Evolutionary conservation across 1,284 basidiomycete genomes (phyloP), one percentile per base, ranked within the genome.

Genomic region (Irpex rosettiformis): DNA sequence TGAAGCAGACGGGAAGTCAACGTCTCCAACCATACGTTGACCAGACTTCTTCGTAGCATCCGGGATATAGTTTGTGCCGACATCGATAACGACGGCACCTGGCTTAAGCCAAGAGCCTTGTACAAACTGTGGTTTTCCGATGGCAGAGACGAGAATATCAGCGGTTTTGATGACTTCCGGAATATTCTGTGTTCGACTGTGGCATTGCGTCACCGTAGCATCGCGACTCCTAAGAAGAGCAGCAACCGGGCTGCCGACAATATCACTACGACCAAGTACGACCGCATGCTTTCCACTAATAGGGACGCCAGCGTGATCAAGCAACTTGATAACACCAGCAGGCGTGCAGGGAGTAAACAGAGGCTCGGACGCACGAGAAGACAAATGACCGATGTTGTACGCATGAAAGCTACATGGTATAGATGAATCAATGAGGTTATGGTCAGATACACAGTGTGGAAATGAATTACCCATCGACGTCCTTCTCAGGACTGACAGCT

Each of bases 171-270:
- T 91, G 67, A 95, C 85, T 40, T 82, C 77, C 62, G 89, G 83
- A 43, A 99, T 78, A 70, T 95, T 85, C 72, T 85, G 83, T 53
- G 96, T 97, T 55, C 85, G 83, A 66, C 93, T 95, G 76, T 99
- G 97, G 72, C 96, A 97, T 74, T 98, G 96, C 27, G 96, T 99
- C 64, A 99, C 95, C 33, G 97, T 99, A 28, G 96, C 96, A 72
- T 99, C 92, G 62, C 85, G 85, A 72, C 89, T 90, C 67, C 94
- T 84, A 57, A 99, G 82, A 79, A 99, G 88, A 28, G 93, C 89
- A 30, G 89, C 87, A 58, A 98, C 95, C 33, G 97, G 97, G 68
- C 88, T 97, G 59, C 97, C 97, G 62, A 99, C 97, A 67, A 99
- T 99, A 73, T 99, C 97, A 70, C 93, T 96, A 64, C 97, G 89